A percentile compares a stretch with the other conserved stretches of the same genome.
Conservation (phyloP, 164 flowering plant species). For the Liquidambar formosana region DNA sequence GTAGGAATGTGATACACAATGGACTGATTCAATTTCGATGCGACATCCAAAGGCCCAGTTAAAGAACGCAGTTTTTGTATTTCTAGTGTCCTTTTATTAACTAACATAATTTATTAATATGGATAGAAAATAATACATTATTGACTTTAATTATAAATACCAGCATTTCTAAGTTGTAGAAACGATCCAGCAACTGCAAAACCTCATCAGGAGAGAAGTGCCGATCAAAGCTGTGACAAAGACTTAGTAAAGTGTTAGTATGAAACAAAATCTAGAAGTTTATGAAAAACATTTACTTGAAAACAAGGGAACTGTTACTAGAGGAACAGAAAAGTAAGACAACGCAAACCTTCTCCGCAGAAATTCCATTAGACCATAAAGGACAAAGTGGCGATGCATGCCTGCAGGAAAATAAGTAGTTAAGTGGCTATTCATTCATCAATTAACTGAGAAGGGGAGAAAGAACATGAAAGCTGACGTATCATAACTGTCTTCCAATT, state of each 20-base stretch:
- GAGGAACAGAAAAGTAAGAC: neutral
- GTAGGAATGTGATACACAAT: neutral
- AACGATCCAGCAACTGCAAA: constrained; percentile 87
- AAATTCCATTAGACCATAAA: constrained; percentile 84
- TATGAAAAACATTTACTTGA: neutral
- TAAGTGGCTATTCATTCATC: neutral
- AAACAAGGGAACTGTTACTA: neutral
- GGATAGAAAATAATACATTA: neutral
- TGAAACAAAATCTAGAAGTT: neutral
- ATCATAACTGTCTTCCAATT: neutral
- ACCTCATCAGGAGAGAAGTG: constrained; percentile 87
- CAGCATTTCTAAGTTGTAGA: constrained; percentile 94
- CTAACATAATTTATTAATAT: neutral
- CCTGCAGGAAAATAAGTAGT: constrained; percentile 44
- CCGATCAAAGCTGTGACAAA: constrained; percentile 63
- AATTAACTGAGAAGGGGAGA: neutral
- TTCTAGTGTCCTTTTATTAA: neutral
- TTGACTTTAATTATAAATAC: constrained; percentile 32
- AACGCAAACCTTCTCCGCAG: constrained; percentile 67
- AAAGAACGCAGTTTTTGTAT: neutral
- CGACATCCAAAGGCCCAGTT: neutral
- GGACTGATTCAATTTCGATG: neutral
- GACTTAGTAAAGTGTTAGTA: neutral
- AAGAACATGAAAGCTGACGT: neutral
- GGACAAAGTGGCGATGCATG: constrained; percentile 86